These are phyloP conservation scores for Auriculariales sp. DNA, from an alignment of 768 basidiomycete genomes.

Conservation along the genomic window DNA sequence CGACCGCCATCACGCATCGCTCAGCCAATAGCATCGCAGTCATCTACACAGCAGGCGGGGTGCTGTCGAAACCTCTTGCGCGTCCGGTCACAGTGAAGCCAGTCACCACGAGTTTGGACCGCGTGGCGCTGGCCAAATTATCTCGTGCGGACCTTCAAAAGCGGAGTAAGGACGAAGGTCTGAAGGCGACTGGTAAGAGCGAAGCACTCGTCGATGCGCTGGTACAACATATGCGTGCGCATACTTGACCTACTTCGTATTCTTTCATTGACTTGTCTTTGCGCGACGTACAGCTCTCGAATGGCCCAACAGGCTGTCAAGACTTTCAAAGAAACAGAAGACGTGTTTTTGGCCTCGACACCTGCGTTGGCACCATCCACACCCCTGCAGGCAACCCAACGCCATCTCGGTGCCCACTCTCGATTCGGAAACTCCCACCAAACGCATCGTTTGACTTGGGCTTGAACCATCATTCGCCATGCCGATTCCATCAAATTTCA, in stretches of 20 bases:
- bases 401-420: no score
- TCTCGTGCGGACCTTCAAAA: constrained; percentile 41
- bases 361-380: neutral
- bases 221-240: constrained; percentile 27
- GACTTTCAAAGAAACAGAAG: constrained; percentile 9
- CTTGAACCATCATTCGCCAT: no score
- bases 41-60: no score
- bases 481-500: no score
- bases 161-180: constrained; percentile 48
- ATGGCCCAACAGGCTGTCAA: constrained; percentile 21
- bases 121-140: constrained; percentile 37
- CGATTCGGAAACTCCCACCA: no score
- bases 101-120: constrained; percentile 9
- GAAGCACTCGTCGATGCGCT: constrained; percentile 66
- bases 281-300: constrained; percentile 10
- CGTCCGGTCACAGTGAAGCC: no score
- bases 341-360: neutral
- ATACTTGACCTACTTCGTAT: constrained; percentile 13
- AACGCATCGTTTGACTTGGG: no score
- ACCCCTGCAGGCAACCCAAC: no score
- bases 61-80: no score
- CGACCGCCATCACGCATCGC: no score
- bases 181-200: constrained; percentile 72
- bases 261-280: constrained; percentile 13
- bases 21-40: no score